A percentile compares a stretch with the other conserved stretches of the same genome.
These are phyloP conservation scores for Wallacemonas sp. DNA, from an alignment of 208 protist species.

Conservation along the genomic window DNA sequence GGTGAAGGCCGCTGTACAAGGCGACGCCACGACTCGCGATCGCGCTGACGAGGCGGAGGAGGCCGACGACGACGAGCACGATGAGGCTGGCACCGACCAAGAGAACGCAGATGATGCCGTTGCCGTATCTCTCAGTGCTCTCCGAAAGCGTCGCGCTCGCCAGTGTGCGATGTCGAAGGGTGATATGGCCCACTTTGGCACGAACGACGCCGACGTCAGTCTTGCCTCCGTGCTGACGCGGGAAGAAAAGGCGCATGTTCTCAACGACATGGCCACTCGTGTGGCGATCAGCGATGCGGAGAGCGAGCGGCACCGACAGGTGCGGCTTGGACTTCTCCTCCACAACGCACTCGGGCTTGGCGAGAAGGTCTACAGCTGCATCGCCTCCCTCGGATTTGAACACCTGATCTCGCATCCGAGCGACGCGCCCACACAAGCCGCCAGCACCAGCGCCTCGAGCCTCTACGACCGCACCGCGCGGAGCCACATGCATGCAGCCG, in stretches of 20 bases:
- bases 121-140: not conserved
- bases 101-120: not conserved
- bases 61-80: not conserved
- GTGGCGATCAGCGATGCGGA: constrained; percentile 5
- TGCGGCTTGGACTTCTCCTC: constrained; percentile 14
- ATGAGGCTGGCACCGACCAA: too few relatives aligned
- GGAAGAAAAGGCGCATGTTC: not conserved
- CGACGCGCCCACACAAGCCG: not conserved
- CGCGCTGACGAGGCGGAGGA: not conserved
- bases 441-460: not conserved
- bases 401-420: constrained; percentile 16
- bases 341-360: constrained; percentile 41
- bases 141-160: too few relatives aligned
- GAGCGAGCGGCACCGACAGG: not conserved
- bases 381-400: constrained; percentile 51
- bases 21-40: not conserved
- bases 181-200: too few relatives aligned
- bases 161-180: too few relatives aligned
- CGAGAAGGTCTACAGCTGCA: constrained; percentile 68
- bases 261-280: not conserved
- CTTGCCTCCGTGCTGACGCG: not conserved
- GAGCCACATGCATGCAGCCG: too few relatives aligned
- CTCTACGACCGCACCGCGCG: too few relatives aligned
- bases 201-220: not conserved
- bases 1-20: not conserved